Evolutionary conservation across 2,329 filamentous ascomycete species (phyloP).

Genomic region (Domatiomyces catenatus): DNA sequence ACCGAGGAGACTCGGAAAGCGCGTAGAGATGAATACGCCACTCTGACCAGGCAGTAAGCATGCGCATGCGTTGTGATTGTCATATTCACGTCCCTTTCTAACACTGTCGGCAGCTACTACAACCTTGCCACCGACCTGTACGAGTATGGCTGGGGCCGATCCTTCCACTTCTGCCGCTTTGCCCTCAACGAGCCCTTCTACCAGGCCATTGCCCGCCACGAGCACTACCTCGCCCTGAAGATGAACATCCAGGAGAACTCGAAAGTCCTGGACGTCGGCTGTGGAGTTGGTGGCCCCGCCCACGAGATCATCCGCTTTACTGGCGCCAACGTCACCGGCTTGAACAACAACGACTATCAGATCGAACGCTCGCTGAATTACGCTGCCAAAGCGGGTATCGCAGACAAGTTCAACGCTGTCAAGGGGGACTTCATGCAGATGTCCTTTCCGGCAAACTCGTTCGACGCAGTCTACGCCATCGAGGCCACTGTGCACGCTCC

Average conservation of each 20-base stretch:
- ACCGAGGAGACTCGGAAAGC: constrained; percentile 70
- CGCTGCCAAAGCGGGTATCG: constrained; percentile 64
- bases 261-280: constrained; percentile 89
- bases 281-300: constrained; percentile 88
- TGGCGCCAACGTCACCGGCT: constrained; percentile 69
- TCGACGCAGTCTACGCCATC: constrained; percentile 93
- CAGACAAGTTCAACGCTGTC: constrained; percentile 65
- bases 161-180: constrained; percentile 96
- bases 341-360: constrained; percentile 99
- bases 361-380: constrained; percentile 84
- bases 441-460: constrained; percentile 79
- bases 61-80: constrained; percentile 18
- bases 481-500: constrained; percentile 95
- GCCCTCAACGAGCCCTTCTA: constrained; percentile 71
- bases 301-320: constrained; percentile 94
- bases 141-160: constrained; percentile 92
- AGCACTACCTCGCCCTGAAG: constrained; percentile 88
- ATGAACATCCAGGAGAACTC: constrained; percentile 76
- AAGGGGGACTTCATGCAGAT: constrained; percentile 99
- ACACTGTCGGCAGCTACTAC: constrained; percentile 54
- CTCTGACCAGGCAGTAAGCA: constrained; percentile 74
- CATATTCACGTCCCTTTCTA: constrained; percentile 4
- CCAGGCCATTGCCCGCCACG: constrained; percentile 86
- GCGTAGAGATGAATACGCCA: constrained; percentile 77
- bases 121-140: constrained; percentile 92